Base-by-base conservation (phyloP, 495 filamentous ascomycete species). In the Apiosordaria backusii region DNA sequence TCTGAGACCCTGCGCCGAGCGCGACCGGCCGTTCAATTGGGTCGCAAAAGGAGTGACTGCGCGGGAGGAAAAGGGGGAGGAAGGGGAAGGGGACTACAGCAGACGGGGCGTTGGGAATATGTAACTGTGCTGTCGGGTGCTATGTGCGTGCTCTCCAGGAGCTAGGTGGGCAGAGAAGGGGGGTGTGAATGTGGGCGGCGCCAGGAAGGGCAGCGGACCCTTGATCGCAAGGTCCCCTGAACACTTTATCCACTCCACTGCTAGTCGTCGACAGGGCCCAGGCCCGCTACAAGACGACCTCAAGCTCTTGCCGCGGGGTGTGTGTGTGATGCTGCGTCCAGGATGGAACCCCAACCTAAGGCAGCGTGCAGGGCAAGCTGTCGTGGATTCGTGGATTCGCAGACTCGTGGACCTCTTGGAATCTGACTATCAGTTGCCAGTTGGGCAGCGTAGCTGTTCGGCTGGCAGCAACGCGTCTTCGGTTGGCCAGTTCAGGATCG, bases 11-110 rank as follows among this genome's bases (percentile, higher is more conserved):
- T 72, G 71, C 73, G 73, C 73, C 73, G 72, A 71, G 69, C 65
- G 73, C 73, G 70, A 72, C 73, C 67, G 68, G 69, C 67, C 65
- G 67, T 71, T 45, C 53, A 65, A 69, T 64, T 61, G 59, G 67
- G 71, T 72, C 70, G 68, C 62, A 55, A 53, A 77, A 77, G 29
- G 73, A 76, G 67, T 71, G 77, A 78, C 73, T 73, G 73, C 62
- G 68, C 67, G 68, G 69, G 70, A 61, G 72, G 62, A 60, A 68
- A 63, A 66, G 60, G 66, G 66, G 65, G 67, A 65, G 64, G 64
- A 68, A 62, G 70, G 65, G 65, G 68, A 65, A 68, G 70, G 65
- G 73, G 57, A 67, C 58, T 66, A 63, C 61, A 62, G 67, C 64
- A 54, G 69, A 71, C 60, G 68, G 73, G 71, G 68, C 63, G 21